Conservation (phyloP, 306 rosid genomes). For the Trifolium fragiferum region DNA sequence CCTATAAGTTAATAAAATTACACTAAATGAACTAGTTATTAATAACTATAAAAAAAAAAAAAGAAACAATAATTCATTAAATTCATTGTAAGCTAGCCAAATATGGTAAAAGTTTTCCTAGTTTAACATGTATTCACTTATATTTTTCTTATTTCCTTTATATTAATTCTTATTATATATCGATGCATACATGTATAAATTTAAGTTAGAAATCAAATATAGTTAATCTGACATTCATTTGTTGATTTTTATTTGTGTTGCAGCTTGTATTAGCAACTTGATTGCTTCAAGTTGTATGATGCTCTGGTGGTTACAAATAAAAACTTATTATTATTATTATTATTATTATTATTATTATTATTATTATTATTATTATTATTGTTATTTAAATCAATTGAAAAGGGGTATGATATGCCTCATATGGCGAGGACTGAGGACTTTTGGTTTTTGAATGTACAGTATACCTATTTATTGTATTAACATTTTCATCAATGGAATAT, state of each 20-base stretch:
- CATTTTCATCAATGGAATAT: not conserved
- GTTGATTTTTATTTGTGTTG: constrained; percentile 25
- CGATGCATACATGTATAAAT: not conserved
- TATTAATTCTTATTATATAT: not conserved
- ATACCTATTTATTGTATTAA: not conserved
- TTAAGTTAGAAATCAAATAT: not conserved
- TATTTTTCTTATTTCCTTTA: not conserved
- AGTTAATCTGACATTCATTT: constrained; percentile 11
- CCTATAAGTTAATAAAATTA: not conserved
- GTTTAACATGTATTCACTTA: not conserved
- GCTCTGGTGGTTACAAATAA: not conserved
- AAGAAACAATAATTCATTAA: no score
- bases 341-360: not conserved
- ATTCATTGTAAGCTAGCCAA: no score
- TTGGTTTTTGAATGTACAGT: not conserved
- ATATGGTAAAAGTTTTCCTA: not conserved
- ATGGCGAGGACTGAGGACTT: not conserved
- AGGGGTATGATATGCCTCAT: not conserved
- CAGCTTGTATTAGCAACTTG: constrained; percentile 11
- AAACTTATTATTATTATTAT: not conserved
- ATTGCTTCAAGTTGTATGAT: not conserved
- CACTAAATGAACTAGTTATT: not conserved
- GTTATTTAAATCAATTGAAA: not conserved
- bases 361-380: no score
- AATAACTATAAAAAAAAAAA: not conserved